Base-by-base conservation (phyloP, 768 basidiomycete species). In the Suillus fuscotomentosus region DNA sequence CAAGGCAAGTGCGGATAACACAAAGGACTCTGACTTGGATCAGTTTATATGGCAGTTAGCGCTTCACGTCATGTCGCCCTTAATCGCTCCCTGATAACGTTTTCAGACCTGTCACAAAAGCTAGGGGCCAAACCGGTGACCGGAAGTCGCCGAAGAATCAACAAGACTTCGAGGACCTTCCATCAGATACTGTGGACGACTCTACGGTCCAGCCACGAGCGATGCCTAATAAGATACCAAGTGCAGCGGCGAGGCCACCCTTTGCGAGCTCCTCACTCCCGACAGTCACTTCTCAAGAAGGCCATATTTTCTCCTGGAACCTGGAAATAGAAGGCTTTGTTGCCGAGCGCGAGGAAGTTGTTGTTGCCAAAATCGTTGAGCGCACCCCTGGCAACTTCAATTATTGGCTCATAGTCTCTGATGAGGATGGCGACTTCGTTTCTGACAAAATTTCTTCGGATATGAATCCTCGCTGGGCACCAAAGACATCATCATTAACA, bases 1-100 rank as follows among this genome's bases (percentile, higher is more conserved):
- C 80, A 88, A 83, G 70, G 80, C 69, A 60, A 86, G 85, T 69
- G 91, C 92, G 13, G 89, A 92, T 62, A 84, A 81, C 65, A 84
- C 89, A 20, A 76, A 74, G 38, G 90, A 94, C 69, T 76, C 81
- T 1, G 88, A 91, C 39, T 79, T 98, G 42, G 85, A 89, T 39
- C 86, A 92, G 71, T 93, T 98, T 71, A 86, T 91, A 24, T 91
- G 89, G 85, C 83, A 83, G 92, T 95, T 70, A 76, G 91, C 84
- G 27, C 22, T n/a, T 59, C 27, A 31, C 51, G n/a, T 27, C 41
- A 41, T 45, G 53, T 38, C 47, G 42, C 42, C 39, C 34, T 31
- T 42, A 54, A 24, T 64, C 13, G 31, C 17, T 43, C 66, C 60
- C 39, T 24, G 17, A 48, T 3, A 45, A 24, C 31, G 38, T 66